phyloP scores from a whole-genome alignment of 2,329 filamentous ascomycete genomes.

The Aspergillus versicolor region DNA sequence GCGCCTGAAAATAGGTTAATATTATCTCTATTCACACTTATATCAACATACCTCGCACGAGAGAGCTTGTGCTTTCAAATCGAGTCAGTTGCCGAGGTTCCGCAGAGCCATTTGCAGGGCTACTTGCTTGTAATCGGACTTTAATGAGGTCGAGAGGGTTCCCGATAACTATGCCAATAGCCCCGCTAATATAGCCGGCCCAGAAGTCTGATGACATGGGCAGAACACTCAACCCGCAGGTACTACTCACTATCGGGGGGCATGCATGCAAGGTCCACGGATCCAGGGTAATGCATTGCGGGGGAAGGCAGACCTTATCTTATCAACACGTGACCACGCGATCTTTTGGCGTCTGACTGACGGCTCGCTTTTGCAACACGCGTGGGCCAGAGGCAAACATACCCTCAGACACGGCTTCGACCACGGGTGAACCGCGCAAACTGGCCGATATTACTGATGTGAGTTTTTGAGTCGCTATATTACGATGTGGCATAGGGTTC shows the following conservation, averaged over 20 bases:
- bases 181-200: slow-evolving; percentile 87
- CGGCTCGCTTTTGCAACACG: slow-evolving; percentile 18
- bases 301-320: neutral
- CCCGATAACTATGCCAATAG: slow-evolving; percentile 80
- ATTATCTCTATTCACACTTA: neutral
- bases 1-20: slow-evolving; percentile 54
- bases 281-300: neutral
- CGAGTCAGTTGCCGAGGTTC: slow-evolving; percentile 26
- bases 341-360: slow-evolving; percentile 33
- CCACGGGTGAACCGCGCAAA: neutral
- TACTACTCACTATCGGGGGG: neutral
- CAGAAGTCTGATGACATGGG: slow-evolving; percentile 86
- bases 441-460: slow-evolving; percentile 9
- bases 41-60: slow-evolving; percentile 38
- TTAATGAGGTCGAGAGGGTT: slow-evolving; percentile 82
- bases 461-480: neutral
- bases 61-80: slow-evolving; percentile 35
- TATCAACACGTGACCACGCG: slow-evolving; percentile 32
- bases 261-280: neutral
- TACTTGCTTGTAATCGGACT: slow-evolving; percentile 73
- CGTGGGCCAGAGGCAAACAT: slow-evolving; percentile 10
- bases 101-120: slow-evolving; percentile 24
- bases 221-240: neutral
- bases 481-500: neutral
- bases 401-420: neutral